Percentiles rank a stretch among this genome's conserved stretches.
Evolutionary conservation across 2,329 filamentous ascomycete genomes (phyloP).

Genomic region (Metarhizium rileyi): DNA sequence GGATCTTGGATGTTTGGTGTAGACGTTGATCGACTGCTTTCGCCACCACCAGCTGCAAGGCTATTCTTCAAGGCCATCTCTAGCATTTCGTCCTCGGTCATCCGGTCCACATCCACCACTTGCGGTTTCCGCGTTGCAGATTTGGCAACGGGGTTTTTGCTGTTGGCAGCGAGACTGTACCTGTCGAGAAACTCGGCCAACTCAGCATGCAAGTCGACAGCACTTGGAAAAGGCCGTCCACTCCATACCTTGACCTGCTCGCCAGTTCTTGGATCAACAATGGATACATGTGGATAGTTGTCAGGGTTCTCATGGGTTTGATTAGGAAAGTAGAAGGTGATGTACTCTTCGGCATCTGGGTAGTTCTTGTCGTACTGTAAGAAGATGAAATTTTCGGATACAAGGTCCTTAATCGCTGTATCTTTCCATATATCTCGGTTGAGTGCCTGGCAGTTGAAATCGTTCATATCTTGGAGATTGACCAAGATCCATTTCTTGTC

Average conservation of each 20-base stretch:
- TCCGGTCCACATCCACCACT: conserved; percentile 66
- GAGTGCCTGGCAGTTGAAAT: conserved; percentile 89
- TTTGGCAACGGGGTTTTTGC: conserved; percentile 85
- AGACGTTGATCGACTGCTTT: conserved; percentile 24
- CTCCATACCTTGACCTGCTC: conserved; percentile 98
- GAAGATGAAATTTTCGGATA: conserved; percentile 91
- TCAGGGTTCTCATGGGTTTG: conserved; percentile 68
- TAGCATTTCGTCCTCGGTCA: conserved; percentile 97
- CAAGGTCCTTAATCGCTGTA: conserved; percentile 61
- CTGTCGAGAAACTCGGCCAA: conserved; percentile 94
- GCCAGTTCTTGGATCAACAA: conserved; percentile 89
- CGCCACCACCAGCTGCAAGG: conserved; percentile 42
- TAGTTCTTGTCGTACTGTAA: conserved; percentile 89
- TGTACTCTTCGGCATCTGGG: conserved; percentile 65
- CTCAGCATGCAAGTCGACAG: conserved; percentile 79
- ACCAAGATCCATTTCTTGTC: conserved; percentile 90
- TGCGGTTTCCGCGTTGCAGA: conserved; percentile 51
- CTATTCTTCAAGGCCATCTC: conserved; percentile 90
- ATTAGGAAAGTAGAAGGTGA: conserved; percentile 77
- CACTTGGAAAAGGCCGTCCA: conserved; percentile 65
- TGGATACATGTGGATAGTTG: conserved; percentile 91
- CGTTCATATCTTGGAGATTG: conserved; percentile 85
- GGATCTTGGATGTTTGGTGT: conserved; percentile 62
- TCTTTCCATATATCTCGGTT: conserved; percentile 98
- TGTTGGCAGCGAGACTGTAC: conserved; percentile 79